Conservation (phyloP, 129 eudicot genomes). For the Logfia minima region DNA sequence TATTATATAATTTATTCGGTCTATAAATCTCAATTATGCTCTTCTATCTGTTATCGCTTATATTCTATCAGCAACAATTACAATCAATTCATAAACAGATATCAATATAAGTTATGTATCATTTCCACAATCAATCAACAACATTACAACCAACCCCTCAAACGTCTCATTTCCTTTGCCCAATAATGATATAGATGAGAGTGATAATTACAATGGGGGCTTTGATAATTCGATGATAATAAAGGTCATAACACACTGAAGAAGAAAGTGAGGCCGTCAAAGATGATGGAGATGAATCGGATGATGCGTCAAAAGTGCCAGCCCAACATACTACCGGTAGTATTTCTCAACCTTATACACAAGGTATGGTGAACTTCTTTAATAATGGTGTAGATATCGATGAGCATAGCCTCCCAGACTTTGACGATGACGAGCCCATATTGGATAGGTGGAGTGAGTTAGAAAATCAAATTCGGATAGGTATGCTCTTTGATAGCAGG, state of each 20-base stretch:
- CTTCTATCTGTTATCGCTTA: too few relatives aligned
- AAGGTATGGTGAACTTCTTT: neutral
- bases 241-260: too few relatives aligned
- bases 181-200: neutral
- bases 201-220: neutral
- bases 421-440: neutral
- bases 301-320: too few relatives aligned
- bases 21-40: too few relatives aligned
- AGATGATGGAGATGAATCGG: too few relatives aligned
- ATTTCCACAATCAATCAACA: too few relatives aligned
- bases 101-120: too few relatives aligned
- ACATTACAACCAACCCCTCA: too few relatives aligned
- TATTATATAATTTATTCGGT: too few relatives aligned
- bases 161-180: neutral
- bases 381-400: neutral
- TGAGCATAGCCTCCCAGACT: neutral
- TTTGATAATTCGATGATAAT: neutral
- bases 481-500: neutral
- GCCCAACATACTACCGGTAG: neutral
- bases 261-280: too few relatives aligned
- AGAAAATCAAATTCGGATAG: neutral
- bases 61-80: too few relatives aligned
- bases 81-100: too few relatives aligned
- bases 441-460: neutral
- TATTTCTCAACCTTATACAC: neutral